Base-by-base conservation (phyloP, 192 early-diverging fungal genomes). In the Coemansia umbellata region DNA sequence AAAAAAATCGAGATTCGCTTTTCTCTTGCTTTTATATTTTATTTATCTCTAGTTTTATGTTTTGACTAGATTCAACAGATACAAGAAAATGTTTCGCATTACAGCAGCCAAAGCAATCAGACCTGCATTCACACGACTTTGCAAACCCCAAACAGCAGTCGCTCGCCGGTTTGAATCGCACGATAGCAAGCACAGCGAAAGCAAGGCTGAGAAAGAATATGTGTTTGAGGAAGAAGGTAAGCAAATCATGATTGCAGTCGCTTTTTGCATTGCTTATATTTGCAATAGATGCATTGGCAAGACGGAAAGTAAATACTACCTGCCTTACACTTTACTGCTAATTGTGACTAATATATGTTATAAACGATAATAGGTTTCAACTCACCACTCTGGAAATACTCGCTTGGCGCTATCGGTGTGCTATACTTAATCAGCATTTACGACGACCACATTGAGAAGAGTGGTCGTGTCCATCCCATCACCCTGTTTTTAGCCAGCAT, bases 311-410 rank as follows among this genome's bases (percentile, higher is more conserved):
- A 31, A 32, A 28, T 26, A 11, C 0, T 5, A 32, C 8, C 4
- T 49, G 6, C 15, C 39, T 27, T 27, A 30, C 7, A 24, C 52
- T 15, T 8, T 41, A 5, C 26, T 43, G 15, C 10, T 56, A 8
- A 47, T n/a, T 13, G 27, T 26, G n/a, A n/a, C n/a, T n/a, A n/a
- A n/a, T n/a, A n/a, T n/a, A n/a, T n/a, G n/a, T n/a, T n/a, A n/a
- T n/a, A n/a, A n/a, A n/a, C n/a, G n/a, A n/a, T n/a, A 49, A 11
- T 60, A 67, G 64, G 55, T 11, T 74, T 74, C 31, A 55, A 32
- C 43, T 68, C 64, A 42, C 71, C 71, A 10, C 4, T 62, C 42
- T 74, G 71, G 71, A 74, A 74, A 53, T 74, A 74, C 52, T 31
- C 50, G 6, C 35, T 75, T 10, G 65, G 64, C 9, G 57, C 48